These are phyloP conservation scores for Monoraphidium neglectum DNA, from an alignment of 139 green algal genomes.

Conservation along the genomic window DNA sequence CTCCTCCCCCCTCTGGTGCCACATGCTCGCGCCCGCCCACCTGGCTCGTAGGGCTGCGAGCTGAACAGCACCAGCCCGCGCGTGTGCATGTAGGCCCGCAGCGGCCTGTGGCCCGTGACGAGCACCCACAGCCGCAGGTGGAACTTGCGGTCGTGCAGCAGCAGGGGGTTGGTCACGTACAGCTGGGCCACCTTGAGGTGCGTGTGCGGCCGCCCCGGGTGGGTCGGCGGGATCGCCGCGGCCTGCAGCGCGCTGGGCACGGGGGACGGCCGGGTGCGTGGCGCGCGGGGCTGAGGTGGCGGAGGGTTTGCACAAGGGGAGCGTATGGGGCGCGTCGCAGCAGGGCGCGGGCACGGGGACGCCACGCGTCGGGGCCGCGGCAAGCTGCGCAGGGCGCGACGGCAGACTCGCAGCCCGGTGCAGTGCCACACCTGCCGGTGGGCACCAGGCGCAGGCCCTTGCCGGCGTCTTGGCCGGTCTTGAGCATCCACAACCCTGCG, in stretches of 20 bases:
- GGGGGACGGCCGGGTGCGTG: too few species aligned
- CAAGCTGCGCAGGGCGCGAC: not conserved
- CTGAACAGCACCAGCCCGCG: constrained; percentile 55
- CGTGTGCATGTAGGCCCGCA: constrained; percentile 50
- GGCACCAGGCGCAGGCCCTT: constrained; percentile 45
- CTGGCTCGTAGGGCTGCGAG: constrained; percentile 40
- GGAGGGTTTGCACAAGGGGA: too few species aligned
- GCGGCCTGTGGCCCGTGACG: constrained; percentile 41
- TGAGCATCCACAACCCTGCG: constrained; percentile 51
- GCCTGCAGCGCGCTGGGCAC: constrained; percentile 18
- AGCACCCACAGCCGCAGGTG: constrained; percentile 62
- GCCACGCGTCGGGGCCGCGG: not conserved
- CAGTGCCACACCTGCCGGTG: constrained; percentile 9
- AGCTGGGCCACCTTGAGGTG: constrained; percentile 52
- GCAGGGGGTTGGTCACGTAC: constrained; percentile 46
- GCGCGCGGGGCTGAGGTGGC: too few species aligned
- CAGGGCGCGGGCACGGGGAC: too few species aligned
- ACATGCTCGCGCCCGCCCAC: not conserved
- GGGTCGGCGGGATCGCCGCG: constrained; percentile 4
- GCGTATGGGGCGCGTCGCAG: too few species aligned
- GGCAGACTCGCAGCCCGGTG: too few species aligned
- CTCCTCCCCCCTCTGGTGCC: not conserved
- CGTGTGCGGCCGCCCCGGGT: constrained; percentile 12
- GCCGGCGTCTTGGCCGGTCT: constrained; percentile 56
- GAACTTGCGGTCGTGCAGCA: constrained; percentile 56